Evolutionary conservation across 2,329 filamentous ascomycete species (phyloP), one percentile per base, ranked within the genome.

Genomic region (Bretziella fagacearum): DNA sequence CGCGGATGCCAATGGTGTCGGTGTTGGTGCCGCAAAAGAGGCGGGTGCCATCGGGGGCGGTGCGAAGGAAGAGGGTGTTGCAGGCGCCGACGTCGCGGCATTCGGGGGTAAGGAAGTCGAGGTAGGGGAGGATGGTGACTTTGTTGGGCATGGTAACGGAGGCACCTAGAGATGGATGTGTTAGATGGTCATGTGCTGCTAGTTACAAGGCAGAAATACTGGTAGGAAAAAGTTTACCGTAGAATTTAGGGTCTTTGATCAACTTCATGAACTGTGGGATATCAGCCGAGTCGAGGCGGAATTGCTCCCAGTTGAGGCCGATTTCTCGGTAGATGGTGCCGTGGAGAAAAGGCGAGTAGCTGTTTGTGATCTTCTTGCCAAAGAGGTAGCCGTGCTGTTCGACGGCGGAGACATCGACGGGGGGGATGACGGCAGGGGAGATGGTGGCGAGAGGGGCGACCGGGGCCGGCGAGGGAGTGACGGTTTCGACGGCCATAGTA

Each of bases 91-190:
- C 79, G 29, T 79, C 76, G 43, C 71, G 70, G 54, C 76, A 82
- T 61, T 86, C 81, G 18, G 75, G 70, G 5, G 81, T 85, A 30
- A 87, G 65, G 46, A 78, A 73, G 56, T 89, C 82, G 6, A 89
- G 70, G 54, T 84, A 69, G 0, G 74, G 68, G 51, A 87, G 73
- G 57, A 89, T 84, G 55, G 75, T 69, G 22, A 89, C 74, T 61
- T 91, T 89, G 66, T 84, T 78, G 0, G 84, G 84, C 83, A 89
- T 91, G 17, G 83, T 89, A 30, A 89, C 77, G 3, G 79, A 76
- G 18, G 79, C 74, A 47, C 79, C 79, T 73, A 49, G 29, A 13
- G 25, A 29, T 26, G 25, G 7, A 26, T 29, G 39, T 17, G 15
- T 43, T 37, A 39, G 40, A n/a, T 15, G 17, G 25, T 36, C 8